Percentiles rank a stretch among this genome's conserved stretches.
These are phyloP conservation scores for Starmerella cellae DNA, from an alignment of 805 yeast genomes.

Conservation along the genomic window DNA sequence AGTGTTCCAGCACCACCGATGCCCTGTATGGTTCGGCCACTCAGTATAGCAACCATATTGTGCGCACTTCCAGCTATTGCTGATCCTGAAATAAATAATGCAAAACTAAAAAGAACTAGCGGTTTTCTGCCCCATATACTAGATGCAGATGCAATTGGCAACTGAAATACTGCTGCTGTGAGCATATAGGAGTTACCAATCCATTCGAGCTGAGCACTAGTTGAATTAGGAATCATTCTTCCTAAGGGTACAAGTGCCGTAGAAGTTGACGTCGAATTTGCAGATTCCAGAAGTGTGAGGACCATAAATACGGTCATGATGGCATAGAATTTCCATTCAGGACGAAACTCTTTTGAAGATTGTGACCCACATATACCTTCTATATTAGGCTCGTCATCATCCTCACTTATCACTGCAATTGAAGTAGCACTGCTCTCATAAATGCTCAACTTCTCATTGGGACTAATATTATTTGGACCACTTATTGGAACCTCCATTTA, in stretches of 20 bases:
- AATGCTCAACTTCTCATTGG: no score
- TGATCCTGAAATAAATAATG: slow-evolving; percentile 49
- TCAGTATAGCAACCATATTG: slow-evolving; percentile 47
- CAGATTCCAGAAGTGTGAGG: slow-evolving; percentile 11
- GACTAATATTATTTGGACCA: no score
- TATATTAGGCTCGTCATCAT: slow-evolving; percentile 14
- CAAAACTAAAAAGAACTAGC: slow-evolving; percentile 35
- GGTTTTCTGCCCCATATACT: slow-evolving; percentile 32
- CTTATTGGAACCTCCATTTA: no score
- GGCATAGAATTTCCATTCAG: slow-evolving; percentile 10
- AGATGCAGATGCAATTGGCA: slow-evolving; percentile 17
- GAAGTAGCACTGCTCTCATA: no score
- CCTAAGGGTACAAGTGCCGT: slow-evolving; percentile 10
- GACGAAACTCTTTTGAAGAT: neutral
- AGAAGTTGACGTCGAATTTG: slow-evolving; percentile 12
- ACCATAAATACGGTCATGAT: slow-evolving; percentile 7
- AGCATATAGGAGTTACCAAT: slow-evolving; percentile 22
- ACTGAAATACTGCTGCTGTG: slow-evolving; percentile 13
- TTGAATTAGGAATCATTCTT: slow-evolving; percentile 8
- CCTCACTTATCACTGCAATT: neutral
- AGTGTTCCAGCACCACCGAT: slow-evolving; percentile 59
- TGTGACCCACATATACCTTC: slow-evolving; percentile 4
- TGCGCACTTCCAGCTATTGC: slow-evolving; percentile 41
- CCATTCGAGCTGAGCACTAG: slow-evolving; percentile 22
- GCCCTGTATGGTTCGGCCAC: slow-evolving; percentile 57